Evolutionary conservation across 176 grass and related monocot genomes (phyloP), one percentile per base, ranked within the genome.

Genomic region (Panicum miliaceum): DNA sequence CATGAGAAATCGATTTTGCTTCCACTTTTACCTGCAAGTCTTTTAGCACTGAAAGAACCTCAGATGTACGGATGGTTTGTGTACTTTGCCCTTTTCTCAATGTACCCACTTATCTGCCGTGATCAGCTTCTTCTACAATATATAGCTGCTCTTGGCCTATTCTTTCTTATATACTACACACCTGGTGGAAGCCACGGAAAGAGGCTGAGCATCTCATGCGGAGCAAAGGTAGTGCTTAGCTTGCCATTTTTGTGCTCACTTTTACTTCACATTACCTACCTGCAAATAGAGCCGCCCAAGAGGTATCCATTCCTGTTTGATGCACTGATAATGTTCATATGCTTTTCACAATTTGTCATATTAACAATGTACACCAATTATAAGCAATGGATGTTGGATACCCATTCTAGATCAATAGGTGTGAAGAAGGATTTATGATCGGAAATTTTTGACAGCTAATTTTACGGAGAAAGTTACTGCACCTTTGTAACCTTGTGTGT

Each of bases 1-100:
- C 96, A 98, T 45, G 96, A 98, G 87, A 98, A 98, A 89, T 98
- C 96, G 78, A 98, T 98, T 81, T 79, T 98, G 85, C 89, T 98
- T 38, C 96, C 96, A 83, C 83, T 98, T 78, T 95, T 98, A 84
- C 93, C 93, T 47, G 93, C 91, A 81, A 95, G 93, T 78, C 87
- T 95, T 83, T 84, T 98, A 87, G 91, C 79, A 68, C 85, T 92
- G 41, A 72, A 92, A 85, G 96, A 98, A 73, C 85, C 93, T 82
- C 85, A 71, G 32, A 40, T 98, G 62, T 93, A 92, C 68, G 87
- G 89, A 82, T 98, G 92, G 89, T 89, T 98, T 66, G 88, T 67
- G 4, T 84, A 95, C 75, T 98, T 90, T 90, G 82, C 87, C 23
- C 83, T 98, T 90, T 86, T 98, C 73, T 96, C 96, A 53, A 94